Base-by-base conservation (phyloP, 2,329 filamentous ascomycete genomes). In the Fusarium gaditjirri region DNA sequence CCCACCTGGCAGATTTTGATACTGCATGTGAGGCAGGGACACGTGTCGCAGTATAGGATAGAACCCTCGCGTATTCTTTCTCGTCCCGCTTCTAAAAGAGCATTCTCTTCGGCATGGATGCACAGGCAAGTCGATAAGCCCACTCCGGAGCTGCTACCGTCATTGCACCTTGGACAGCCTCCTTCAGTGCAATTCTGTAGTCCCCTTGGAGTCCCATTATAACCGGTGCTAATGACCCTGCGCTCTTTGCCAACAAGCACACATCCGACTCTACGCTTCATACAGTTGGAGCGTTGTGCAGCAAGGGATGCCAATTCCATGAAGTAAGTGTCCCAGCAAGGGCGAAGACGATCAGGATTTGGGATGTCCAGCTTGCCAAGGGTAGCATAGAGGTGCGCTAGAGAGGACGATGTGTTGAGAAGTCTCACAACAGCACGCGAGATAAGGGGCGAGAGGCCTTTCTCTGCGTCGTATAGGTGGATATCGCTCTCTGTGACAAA, bases 1-100 rank as follows among this genome's bases (percentile, higher is more conserved):
- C 96, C 96, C 12, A 98, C 94, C 84, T 99, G 96, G 27, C 94
- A 93, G 78, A 99, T 98, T 85, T 99, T 99, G 85, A 99, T 97
- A 77, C 94, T 97, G 82, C 96, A 99, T 5, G 96, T 99, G 81
- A 99, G 85, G 80, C 96, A 99, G 8, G 96, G 96, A 81, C 96
- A 99, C 74, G 95, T 98, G 80, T 98, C 94, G 82, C 95, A 98
- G 83, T 98, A 99, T 31, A 99, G 84, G 54, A 94, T 93, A 41
- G 93, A 90, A 8, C 91, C 93, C 61, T 94, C 92, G 25, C 94
- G 87, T 74, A 99, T 94, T 64, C 96, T 88, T 82, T 98, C 96
- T 75, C 96, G 87, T 2, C 96, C 96, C 25, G 96, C 96, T 84
- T 99, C 96, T 14, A 99, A 86, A 64, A 99, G 86, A 3, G 96